Conservation (phyloP, 805 yeast genomes). For the Allodekkera sacchari region DNA sequence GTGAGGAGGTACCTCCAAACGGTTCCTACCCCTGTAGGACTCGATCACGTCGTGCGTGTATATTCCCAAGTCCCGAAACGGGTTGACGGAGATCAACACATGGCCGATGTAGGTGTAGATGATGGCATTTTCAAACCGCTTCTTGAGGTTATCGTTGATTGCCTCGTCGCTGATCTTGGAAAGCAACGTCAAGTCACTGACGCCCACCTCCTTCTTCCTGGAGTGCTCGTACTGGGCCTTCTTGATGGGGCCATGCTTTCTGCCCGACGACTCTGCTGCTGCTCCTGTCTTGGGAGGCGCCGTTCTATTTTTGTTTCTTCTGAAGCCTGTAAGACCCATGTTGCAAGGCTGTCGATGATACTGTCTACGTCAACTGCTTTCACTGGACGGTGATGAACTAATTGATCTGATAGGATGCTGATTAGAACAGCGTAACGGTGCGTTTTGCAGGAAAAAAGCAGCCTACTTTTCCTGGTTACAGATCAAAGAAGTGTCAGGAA, state of each 20-base stretch:
- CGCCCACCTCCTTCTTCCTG: conserved; percentile 97
- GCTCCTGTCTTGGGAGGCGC: conserved; percentile 25
- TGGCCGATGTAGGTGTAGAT: conserved; percentile 93
- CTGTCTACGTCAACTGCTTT: too few relatives aligned
- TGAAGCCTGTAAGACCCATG: too few relatives aligned
- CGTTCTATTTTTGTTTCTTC: conserved; percentile 60
- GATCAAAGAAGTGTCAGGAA: too few relatives aligned
- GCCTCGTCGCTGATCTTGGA: conserved; percentile 86
- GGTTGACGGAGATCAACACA: conserved; percentile 92
- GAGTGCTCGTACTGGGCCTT: conserved; percentile 86
- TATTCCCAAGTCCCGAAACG: conserved; percentile 92
- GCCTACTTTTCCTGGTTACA: too few relatives aligned
- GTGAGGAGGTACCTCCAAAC: conserved; percentile 96
- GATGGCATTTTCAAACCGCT: conserved; percentile 80
- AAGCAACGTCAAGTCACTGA: conserved; percentile 83
- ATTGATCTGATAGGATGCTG: too few relatives aligned
- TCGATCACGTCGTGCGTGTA: conserved; percentile 74
- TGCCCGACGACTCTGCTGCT: conserved; percentile 38
- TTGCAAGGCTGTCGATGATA: too few relatives aligned
- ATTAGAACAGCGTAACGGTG: too few relatives aligned
- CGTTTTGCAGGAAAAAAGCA: too few relatives aligned
- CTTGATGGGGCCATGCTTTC: conserved; percentile 46
- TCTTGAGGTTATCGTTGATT: conserved; percentile 83
- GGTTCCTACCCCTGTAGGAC: conserved; percentile 80
- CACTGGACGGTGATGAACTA: too few relatives aligned